phyloP scores from a whole-genome alignment of 2,329 filamentous ascomycete species.

The Nigrospora osmanthi region DNA sequence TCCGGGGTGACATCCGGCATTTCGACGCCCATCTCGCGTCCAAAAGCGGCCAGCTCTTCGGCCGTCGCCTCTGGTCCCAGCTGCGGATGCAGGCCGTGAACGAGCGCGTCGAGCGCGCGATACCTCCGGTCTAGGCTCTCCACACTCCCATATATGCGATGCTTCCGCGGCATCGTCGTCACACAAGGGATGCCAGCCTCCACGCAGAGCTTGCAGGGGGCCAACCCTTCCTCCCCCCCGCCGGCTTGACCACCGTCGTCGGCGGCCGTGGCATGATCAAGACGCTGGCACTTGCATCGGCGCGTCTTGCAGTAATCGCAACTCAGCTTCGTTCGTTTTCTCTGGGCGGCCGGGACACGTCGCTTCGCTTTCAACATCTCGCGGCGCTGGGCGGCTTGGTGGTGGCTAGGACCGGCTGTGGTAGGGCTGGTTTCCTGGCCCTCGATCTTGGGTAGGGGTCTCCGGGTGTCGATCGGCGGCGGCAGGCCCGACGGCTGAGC shows the following conservation, averaged over 20 bases:
- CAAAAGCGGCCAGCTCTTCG: constrained; percentile 29
- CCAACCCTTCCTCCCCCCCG: constrained; percentile 11
- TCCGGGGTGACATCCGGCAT: constrained; percentile 22
- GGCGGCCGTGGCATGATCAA: constrained; percentile 3
- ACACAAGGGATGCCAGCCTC: constrained; percentile 29
- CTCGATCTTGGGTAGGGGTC: constrained; percentile 1
- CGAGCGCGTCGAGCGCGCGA: constrained; percentile 30
- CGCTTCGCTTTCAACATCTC: constrained; percentile 17
- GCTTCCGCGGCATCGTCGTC: constrained; percentile 33
- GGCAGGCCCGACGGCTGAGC: neutral
- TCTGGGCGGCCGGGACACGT: constrained; percentile 23
- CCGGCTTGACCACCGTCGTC: neutral
- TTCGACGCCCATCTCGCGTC: constrained; percentile 24
- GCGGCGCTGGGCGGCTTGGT: constrained; percentile 8
- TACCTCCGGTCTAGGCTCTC: constrained; percentile 34
- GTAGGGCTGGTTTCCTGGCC: neutral
- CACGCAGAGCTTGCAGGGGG: constrained; percentile 28
- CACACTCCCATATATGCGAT: constrained; percentile 34
- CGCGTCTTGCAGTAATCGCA: constrained; percentile 28
- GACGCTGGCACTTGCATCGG: constrained; percentile 24
- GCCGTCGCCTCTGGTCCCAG: constrained; percentile 26
- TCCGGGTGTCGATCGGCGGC: neutral
- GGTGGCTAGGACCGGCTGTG: neutral
- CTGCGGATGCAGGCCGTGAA: constrained; percentile 30
- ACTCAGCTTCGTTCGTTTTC: constrained; percentile 24